Conservation (phyloP, 108 stramenopile genomes). For the Conticribra weissflogii region DNA sequence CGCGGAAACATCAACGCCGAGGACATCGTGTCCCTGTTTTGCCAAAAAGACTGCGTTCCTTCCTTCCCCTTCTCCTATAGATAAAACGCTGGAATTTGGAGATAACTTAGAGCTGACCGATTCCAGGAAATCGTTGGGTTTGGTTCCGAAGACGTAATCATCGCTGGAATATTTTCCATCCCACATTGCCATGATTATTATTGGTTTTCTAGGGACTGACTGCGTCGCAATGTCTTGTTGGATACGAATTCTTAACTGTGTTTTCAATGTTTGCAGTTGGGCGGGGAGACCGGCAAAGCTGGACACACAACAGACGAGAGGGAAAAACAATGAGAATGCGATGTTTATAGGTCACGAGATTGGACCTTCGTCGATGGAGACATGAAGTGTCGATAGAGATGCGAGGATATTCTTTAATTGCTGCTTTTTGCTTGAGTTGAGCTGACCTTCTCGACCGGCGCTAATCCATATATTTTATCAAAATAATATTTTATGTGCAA, state of each 20-base stretch:
- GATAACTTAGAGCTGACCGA: conserved; percentile 16
- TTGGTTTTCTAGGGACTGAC: neutral
- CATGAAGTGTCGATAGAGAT: no score
- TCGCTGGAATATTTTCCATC: conserved; percentile 42
- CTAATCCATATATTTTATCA: no score
- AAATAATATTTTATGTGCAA: no score
- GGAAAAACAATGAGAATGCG: no score
- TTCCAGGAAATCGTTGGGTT: conserved; percentile 58
- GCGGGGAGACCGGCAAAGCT: no score
- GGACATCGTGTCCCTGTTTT: conserved; percentile 46
- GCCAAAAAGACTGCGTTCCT: conserved; percentile 57
- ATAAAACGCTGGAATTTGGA: conserved; percentile 30
- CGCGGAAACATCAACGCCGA: conserved; percentile 45
- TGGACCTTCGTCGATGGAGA: no score
- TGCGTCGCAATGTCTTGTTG: neutral
- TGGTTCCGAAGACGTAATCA: conserved; percentile 54
- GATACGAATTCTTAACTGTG: neutral
- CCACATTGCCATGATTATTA: conserved; percentile 24
- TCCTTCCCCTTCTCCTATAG: conserved; percentile 62
- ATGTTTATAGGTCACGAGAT: no score
- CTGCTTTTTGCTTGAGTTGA: no score
- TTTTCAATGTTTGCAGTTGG: no score
- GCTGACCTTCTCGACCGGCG: no score
- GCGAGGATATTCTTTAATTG: no score
- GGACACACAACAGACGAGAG: no score